Base-by-base conservation (phyloP, 2,329 filamentous ascomycete species). In the Sclerotinia trifoliorum region DNA sequence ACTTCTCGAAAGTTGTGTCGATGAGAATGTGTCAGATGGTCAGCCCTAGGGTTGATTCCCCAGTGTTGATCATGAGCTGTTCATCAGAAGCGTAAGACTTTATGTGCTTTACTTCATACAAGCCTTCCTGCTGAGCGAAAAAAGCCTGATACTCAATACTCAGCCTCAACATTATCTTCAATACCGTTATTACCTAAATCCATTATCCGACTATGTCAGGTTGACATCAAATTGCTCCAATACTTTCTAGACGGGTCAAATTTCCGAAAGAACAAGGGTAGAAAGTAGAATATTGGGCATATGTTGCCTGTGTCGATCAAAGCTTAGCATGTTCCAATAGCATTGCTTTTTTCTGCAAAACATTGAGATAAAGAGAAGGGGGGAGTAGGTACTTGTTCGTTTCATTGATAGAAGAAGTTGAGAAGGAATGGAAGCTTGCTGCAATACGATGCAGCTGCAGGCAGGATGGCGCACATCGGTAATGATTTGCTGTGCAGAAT, bases 221-320 rank as follows among this genome's bases (percentile, higher is more conserved):
- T 48, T 61, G 24, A 19, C 44, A 48, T 48, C 19, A 46, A 48
- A 19, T n/a, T 48, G 24, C 6, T 60, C 39, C 21, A 48, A 35
- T 35, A 11, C 13, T 24, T 24, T 61, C 13, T 15, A 35, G 11
- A 26, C 24, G 56, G 57, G 26, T 48, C 58, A 62, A 62, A 62
- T 62, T 62, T 62, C 58, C 58, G 29, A 49, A 6, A 24, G 7
- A 62, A 49, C 58, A 32, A 48, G 42, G 48, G 57, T 61, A 26
- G 42, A 48, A 61, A n/a, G 57, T 61, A 44, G 42, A 48, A 61
- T 35, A 61, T 48, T 61, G 26, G 26, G 2, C 21, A 49, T 65
- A 11, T 56, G 17, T 35, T 65, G 62, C 62, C 26, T 65, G 49
- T 65, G 62, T 55, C 62, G 62, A 65, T 65, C 62, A 65, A 65